These are phyloP conservation scores for Lentinula lateritia DNA, from an alignment of 768 basidiomycete genomes.

Conservation along the genomic window DNA sequence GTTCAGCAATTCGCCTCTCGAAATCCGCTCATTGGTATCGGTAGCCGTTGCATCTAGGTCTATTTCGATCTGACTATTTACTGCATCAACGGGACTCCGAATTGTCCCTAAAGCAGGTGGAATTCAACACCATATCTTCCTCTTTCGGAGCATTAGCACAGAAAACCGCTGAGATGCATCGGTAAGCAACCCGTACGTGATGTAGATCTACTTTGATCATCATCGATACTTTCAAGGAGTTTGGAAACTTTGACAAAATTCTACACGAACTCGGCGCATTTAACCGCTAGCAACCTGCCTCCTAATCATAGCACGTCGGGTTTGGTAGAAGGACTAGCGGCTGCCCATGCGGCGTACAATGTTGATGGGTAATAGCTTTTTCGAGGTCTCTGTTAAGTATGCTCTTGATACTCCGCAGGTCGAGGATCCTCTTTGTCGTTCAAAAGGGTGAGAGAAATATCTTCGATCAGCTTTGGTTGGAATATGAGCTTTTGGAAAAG, in stretches of 20 bases:
- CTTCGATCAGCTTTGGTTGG: constrained; percentile 87
- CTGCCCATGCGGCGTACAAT: constrained; percentile 73
- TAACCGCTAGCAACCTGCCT: constrained; percentile 60
- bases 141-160: constrained; percentile 84
- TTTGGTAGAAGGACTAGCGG: constrained; percentile 70
- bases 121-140: constrained; percentile 95
- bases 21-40: not conserved
- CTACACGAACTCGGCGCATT: constrained; percentile 48
- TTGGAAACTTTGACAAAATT: constrained; percentile 62
- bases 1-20: not conserved
- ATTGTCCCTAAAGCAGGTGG: constrained; percentile 80
- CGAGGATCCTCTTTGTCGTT: constrained; percentile 79
- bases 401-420: constrained; percentile 19
- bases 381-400: not conserved
- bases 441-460: constrained; percentile 88
- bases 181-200: constrained; percentile 34
- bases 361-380: constrained; percentile 38
- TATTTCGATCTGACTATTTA: constrained; percentile 94
- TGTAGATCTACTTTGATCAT: constrained; percentile 3
- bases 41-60: constrained; percentile 79
- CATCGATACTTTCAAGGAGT: constrained; percentile 41
- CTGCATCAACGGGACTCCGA: constrained; percentile 51
- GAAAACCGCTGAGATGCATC: constrained; percentile 64
- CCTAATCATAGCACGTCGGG: constrained; percentile 64
- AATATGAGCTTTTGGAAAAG: constrained; percentile 82